These are phyloP conservation scores for Jimgerdemannia flammicorona DNA, from an alignment of 192 early-diverging fungal species.

Conservation along the genomic window DNA sequence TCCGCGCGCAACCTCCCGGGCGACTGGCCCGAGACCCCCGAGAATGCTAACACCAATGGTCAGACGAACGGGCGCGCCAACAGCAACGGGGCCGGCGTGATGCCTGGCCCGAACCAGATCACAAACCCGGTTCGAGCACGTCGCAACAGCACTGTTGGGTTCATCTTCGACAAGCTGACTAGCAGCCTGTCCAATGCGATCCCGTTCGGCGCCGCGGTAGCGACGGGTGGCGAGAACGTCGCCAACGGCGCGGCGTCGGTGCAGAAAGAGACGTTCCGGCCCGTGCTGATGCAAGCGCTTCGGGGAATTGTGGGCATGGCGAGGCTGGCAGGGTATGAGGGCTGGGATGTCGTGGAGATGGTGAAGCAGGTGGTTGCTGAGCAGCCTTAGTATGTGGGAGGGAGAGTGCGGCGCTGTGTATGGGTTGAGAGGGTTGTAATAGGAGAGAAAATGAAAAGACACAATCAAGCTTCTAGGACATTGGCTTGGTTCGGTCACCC, in stretches of 20 bases:
- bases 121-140: neutral
- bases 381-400: neutral
- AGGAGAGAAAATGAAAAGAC: neutral
- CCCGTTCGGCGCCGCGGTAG: neutral
- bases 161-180: neutral
- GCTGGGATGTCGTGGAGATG: neutral
- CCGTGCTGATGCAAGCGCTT: neutral
- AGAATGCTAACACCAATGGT: neutral
- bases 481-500: no score
- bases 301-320: constrained; percentile 1
- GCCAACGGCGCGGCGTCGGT: neutral
- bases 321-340: neutral
- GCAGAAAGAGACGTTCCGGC: neutral
- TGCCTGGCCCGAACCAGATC: no score
- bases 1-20: neutral
- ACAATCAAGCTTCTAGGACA: no score
- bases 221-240: neutral
- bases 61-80: no score
- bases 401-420: neutral
- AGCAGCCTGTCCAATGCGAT: neutral
- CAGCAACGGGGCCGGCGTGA: no score
- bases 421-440: neutral
- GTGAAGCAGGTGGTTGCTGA: neutral
- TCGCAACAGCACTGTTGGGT: neutral
- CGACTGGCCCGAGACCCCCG: neutral